A percentile compares a stretch with the other conserved stretches of the same genome.
Evolutionary conservation across 805 yeast species (phyloP).

Genomic region (Komagataella pastoris): DNA sequence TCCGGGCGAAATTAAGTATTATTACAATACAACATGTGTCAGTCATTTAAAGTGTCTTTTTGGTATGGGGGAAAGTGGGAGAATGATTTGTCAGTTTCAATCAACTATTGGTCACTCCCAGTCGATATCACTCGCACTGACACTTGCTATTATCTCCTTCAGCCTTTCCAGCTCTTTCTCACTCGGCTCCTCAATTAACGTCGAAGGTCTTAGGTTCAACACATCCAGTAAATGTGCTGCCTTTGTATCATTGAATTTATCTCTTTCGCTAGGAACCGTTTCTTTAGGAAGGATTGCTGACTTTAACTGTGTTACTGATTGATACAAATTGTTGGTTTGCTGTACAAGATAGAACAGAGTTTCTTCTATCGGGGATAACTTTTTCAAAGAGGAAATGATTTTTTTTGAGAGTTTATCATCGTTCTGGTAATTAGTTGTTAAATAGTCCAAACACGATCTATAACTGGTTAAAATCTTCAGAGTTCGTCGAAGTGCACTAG

Average conservation of each 20-base stretch:
- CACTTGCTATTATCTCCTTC: not conserved
- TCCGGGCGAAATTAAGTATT: not conserved
- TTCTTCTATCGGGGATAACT: constrained; percentile 1
- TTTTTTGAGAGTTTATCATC: not conserved
- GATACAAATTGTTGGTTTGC: not conserved
- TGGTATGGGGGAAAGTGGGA: not conserved
- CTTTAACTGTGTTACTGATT: not conserved
- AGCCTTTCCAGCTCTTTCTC: not conserved
- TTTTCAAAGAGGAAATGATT: not conserved
- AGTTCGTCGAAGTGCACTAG: not conserved
- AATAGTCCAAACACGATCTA: not conserved
- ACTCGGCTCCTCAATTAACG: not conserved
- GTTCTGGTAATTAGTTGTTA: not conserved
- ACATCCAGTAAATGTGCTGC: not conserved
- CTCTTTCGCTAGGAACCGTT: not conserved
- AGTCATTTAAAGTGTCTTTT: not conserved
- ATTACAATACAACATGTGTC: not conserved
- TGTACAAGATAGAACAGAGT: constrained; percentile 1
- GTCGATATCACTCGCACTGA: not conserved
- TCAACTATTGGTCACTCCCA: not conserved
- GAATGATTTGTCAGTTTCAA: not conserved
- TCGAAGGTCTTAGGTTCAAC: not conserved
- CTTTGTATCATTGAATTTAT: not conserved
- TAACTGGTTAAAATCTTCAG: not conserved
- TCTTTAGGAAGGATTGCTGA: not conserved